phyloP scores from a whole-genome alignment of 768 basidiomycete genomes.

The Collybiopsis confluens region DNA sequence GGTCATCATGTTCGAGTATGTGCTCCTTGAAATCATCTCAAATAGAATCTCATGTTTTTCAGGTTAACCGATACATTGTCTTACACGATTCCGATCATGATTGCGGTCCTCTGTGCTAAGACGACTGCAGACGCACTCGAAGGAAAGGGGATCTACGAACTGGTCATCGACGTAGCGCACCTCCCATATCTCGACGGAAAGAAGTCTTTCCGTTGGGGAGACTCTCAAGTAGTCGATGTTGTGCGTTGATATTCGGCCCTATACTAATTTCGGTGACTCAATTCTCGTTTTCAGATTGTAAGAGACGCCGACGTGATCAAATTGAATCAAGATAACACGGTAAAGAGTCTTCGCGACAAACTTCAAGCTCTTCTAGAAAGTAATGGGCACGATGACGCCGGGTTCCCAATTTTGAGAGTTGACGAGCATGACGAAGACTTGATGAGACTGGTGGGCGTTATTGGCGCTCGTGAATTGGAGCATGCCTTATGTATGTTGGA shows the following conservation, averaged over 20 bases:
- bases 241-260: conserved; percentile 37
- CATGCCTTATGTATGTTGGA: conserved; percentile 74
- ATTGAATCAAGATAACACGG: conserved; percentile 71
- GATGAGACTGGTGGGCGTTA: conserved; percentile 79
- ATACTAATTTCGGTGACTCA: background rate
- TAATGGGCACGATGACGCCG: conserved; percentile 68
- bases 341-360: conserved; percentile 67
- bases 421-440: conserved; percentile 39
- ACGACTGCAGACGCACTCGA: conserved; percentile 85
- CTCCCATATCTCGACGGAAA: conserved; percentile 92
- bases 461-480: conserved; percentile 90
- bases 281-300: conserved; percentile 46
- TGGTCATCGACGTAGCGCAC: conserved; percentile 88
- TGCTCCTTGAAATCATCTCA: background rate
- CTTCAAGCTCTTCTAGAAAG: conserved; percentile 49
- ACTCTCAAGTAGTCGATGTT: conserved; percentile 69
- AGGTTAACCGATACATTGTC: conserved; percentile 82
- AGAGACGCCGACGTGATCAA: conserved; percentile 66
- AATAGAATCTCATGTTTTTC: background rate
- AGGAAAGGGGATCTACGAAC: conserved; percentile 94
- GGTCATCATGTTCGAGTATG: conserved; percentile 64
- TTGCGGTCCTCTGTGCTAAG: conserved; percentile 84
- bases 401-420: conserved; percentile 79
- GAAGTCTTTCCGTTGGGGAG: conserved; percentile 85
- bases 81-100: conserved; percentile 88